Conservation (phyloP, 306 rosid species). For the Dryas octopetala region DNA sequence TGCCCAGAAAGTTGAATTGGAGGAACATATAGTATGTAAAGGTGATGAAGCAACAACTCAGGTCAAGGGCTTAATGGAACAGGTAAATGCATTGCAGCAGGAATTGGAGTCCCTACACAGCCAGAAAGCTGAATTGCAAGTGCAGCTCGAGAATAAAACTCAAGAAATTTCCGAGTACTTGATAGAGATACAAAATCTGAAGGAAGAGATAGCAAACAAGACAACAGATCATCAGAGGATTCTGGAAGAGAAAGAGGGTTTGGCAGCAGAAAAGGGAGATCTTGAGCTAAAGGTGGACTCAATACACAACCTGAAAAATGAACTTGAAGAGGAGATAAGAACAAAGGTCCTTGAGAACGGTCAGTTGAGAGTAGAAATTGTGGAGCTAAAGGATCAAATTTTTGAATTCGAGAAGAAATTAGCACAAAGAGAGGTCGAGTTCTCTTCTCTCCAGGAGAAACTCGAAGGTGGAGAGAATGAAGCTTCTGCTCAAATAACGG, state of each 20-base stretch:
- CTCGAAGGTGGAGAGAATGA: conserved; percentile 47
- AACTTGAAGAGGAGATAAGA: conserved; percentile 49
- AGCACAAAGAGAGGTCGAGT: conserved; percentile 47
- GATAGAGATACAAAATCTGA: conserved; percentile 55
- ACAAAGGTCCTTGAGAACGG: conserved; percentile 33
- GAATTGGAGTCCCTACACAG: conserved; percentile 49
- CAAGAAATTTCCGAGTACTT: conserved; percentile 44
- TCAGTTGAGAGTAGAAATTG: conserved; percentile 44
- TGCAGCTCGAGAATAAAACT: conserved; percentile 47
- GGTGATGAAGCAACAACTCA: conserved; percentile 58
- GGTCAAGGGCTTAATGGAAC: conserved; percentile 47
- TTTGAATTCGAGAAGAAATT: conserved; percentile 48
- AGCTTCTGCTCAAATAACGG: conserved; percentile 46
- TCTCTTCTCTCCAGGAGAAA: conserved; percentile 49
- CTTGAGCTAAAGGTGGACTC: conserved; percentile 52
- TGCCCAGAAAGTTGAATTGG: conserved; percentile 49
- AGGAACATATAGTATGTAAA: conserved; percentile 47
- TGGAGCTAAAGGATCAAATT: conserved; percentile 39
- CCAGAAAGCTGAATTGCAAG: conserved; percentile 56
- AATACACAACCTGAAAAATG: conserved; percentile 37
- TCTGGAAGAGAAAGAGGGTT: conserved; percentile 50
- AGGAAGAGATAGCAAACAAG: conserved; percentile 58
- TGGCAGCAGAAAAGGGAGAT: conserved; percentile 38
- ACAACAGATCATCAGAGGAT: conserved; percentile 44
- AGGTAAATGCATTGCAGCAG: conserved; percentile 55